phyloP scores from a whole-genome alignment of 202 grass and related monocot genomes.

The Eragrostis tef region DNA sequence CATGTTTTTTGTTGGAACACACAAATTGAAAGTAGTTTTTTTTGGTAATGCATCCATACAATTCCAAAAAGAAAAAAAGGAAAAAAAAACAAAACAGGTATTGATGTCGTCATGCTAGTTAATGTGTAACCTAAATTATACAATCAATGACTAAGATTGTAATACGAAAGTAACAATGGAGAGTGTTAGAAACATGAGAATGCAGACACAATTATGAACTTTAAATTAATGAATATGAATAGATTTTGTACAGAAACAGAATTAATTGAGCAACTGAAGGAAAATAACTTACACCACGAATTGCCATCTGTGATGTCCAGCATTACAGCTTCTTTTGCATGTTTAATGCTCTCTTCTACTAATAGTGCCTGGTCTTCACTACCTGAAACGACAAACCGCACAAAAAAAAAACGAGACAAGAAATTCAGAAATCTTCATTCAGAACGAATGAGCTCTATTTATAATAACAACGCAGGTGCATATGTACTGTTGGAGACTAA shows the following conservation, averaged over 20 bases:
- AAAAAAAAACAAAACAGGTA: not conserved
- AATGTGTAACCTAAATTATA: not conserved
- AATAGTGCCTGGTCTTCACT: conserved; percentile 62
- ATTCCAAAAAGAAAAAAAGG: conserved; percentile 5
- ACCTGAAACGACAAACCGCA: conserved; percentile 47
- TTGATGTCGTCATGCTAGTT: conserved; percentile 8
- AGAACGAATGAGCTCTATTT: not conserved
- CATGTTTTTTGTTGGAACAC: not conserved
- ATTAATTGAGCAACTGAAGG: conserved; percentile 33
- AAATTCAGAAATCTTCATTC: conserved; percentile 16
- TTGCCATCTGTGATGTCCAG: conserved; percentile 94
- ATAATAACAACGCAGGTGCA: not conserved
- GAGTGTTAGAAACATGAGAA: not conserved
- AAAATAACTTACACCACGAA: conserved; percentile 87
- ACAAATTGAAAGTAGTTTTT: not conserved
- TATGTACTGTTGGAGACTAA: not conserved
- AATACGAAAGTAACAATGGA: conserved; percentile 2
- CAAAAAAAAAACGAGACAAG: not conserved
- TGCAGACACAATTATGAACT: not conserved
- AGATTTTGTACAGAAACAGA: conserved; percentile 9
- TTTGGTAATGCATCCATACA: conserved; percentile 20
- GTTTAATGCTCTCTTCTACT: conserved; percentile 92
- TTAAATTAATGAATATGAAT: not conserved
- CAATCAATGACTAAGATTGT: not conserved
- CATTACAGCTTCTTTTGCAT: conserved; percentile 92